Evolutionary conservation across 129 eudicot genomes (phyloP).

Genomic region (Ambrosia artemisiifolia): DNA sequence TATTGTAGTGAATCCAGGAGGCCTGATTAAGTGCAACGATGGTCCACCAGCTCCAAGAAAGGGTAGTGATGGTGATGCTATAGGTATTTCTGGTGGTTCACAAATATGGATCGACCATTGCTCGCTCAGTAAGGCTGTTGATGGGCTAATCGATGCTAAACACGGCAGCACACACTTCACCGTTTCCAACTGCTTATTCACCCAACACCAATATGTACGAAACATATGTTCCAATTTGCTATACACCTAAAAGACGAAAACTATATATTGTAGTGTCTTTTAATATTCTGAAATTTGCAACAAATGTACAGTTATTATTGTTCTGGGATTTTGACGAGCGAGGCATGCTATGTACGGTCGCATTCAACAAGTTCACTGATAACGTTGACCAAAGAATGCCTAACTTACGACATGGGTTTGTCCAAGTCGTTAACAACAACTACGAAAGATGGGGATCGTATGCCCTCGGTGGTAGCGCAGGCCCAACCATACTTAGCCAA

Average conservation of each 20-base stretch:
- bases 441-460: constrained; percentile 71
- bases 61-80: constrained; percentile 62
- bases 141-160: constrained; percentile 71
- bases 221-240: neutral
- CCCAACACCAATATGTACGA: constrained; percentile 49
- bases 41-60: constrained; percentile 46
- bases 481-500: constrained; percentile 75
- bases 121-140: constrained; percentile 36
- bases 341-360: constrained; percentile 65
- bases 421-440: constrained; percentile 82
- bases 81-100: constrained; percentile 38
- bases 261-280: too few species aligned
- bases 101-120: constrained; percentile 68
- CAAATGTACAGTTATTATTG: constrained; percentile 48
- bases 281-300: neutral
- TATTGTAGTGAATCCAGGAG: constrained; percentile 43
- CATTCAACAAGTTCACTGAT: constrained; percentile 60
- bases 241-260: too few species aligned
- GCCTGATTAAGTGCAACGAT: constrained; percentile 44
- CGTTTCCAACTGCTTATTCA: constrained; percentile 68
- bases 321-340: constrained; percentile 57
- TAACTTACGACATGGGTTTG: constrained; percentile 54
- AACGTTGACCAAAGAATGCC: constrained; percentile 82
- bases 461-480: constrained; percentile 76
- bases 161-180: constrained; percentile 50